Conservation (phyloP, 495 filamentous ascomycete genomes). For the Podospora fimiseda region DNA sequence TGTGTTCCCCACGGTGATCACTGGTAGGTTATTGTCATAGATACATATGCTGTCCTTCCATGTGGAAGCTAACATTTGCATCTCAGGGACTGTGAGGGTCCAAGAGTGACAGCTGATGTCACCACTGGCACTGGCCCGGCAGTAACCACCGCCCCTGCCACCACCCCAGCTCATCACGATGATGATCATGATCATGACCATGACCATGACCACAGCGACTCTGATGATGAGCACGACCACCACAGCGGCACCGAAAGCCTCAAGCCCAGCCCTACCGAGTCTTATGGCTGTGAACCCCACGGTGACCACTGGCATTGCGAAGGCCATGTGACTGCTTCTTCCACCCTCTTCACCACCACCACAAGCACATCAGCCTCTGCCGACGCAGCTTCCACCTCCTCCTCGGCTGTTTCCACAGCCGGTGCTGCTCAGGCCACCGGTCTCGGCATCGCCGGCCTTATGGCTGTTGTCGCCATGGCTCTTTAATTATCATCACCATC, state of each 20-base stretch:
- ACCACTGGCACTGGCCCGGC: not conserved
- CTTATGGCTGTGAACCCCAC: slow-evolving; percentile 29
- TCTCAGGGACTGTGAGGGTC: slow-evolving; percentile 30
- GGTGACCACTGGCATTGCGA: slow-evolving; percentile 39
- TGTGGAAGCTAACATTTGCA: not conserved
- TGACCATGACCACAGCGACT: slow-evolving; percentile 11
- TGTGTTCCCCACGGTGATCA: slow-evolving; percentile 34
- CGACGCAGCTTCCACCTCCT: not conserved
- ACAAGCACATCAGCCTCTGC: not conserved
- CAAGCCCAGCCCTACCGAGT: slow-evolving; percentile 30
- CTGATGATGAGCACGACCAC: slow-evolving; percentile 16
- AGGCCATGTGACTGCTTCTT: slow-evolving; percentile 19
- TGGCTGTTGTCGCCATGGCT: slow-evolving; percentile 8
- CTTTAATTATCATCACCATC: not conserved
- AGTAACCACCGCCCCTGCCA: slow-evolving; percentile 1
- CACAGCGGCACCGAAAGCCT: slow-evolving; percentile 16
- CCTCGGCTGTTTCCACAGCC: not conserved
- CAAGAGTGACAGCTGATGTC: slow-evolving; percentile 13
- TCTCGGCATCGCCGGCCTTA: slow-evolving; percentile 9
- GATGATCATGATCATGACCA: slow-evolving; percentile 8
- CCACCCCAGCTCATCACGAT: slow-evolving; percentile 12
- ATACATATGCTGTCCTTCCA: not conserved
- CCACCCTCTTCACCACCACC: not conserved
- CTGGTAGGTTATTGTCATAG: slow-evolving; percentile 20
- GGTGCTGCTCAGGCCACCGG: slow-evolving; percentile 7